Conservation (phyloP, 2,329 filamentous ascomycete species). For the Aspergillus sp. region DNA sequence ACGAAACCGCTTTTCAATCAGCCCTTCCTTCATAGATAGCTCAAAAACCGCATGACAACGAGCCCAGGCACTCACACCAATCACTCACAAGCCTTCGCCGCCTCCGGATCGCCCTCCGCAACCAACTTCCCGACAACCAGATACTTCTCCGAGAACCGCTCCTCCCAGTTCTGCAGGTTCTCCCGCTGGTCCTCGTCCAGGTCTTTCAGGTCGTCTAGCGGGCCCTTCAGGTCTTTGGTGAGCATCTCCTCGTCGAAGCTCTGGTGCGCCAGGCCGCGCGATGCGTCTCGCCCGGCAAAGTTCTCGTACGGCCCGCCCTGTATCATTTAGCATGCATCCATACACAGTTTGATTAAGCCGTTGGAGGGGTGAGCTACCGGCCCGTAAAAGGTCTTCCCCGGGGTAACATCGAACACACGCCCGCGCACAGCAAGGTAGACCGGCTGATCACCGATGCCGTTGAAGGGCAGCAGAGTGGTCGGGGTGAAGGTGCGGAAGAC, state of each 20-base stretch:
- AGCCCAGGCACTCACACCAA: too few relatives aligned
- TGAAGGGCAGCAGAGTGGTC: slow-evolving; percentile 74
- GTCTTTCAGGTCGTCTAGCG: slow-evolving; percentile 65
- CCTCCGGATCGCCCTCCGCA: slow-evolving; percentile 45
- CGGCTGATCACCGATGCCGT: slow-evolving; percentile 62
- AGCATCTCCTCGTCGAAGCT: slow-evolving; percentile 95
- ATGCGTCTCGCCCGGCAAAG: slow-evolving; percentile 89
- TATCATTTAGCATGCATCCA: background rate
- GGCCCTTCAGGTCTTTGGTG: slow-evolving; percentile 78
- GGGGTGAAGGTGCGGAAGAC: slow-evolving; percentile 81
- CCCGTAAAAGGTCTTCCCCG: slow-evolving; percentile 88
- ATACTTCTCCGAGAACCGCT: slow-evolving; percentile 88
- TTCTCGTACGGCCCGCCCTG: slow-evolving; percentile 84
- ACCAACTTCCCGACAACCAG: slow-evolving; percentile 85
- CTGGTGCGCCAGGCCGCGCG: slow-evolving; percentile 73
- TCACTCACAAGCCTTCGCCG: slow-evolving; percentile 15
- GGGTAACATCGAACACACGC: slow-evolving; percentile 78
- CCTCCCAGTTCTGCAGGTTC: slow-evolving; percentile 82
- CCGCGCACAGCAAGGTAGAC: slow-evolving; percentile 90
- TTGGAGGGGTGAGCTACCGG: slow-evolving; percentile 39
- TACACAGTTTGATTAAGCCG: background rate
- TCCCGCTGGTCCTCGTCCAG: slow-evolving; percentile 69
- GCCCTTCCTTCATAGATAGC: too few relatives aligned
- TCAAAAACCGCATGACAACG: too few relatives aligned
- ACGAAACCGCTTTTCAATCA: too few relatives aligned